phyloP scores from a whole-genome alignment of 352 stramenopile species.

The Globisporangium splendens region DNA sequence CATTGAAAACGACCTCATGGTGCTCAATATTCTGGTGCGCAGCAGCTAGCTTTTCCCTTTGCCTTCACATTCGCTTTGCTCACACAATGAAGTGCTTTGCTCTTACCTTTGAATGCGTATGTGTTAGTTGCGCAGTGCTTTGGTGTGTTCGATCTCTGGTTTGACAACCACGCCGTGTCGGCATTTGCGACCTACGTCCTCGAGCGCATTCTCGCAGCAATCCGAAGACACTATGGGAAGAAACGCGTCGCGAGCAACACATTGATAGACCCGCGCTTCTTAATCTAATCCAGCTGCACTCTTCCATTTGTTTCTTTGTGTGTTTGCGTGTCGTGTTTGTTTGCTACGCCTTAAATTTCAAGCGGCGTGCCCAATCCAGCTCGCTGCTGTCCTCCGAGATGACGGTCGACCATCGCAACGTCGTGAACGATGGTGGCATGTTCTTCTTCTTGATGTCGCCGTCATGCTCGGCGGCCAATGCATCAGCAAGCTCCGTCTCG shows the following conservation, averaged over 20 bases:
- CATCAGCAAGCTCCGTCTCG: constrained; percentile 41
- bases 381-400: constrained; percentile 85
- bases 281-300: constrained; percentile 41
- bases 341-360: constrained; percentile 56
- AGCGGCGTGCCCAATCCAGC: constrained; percentile 68
- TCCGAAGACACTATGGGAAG: constrained; percentile 36
- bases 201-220: constrained; percentile 29
- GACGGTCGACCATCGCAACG: constrained; percentile 73
- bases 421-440: constrained; percentile 50
- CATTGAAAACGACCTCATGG: constrained; percentile 84
- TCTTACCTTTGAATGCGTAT: not conserved
- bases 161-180: constrained; percentile 59
- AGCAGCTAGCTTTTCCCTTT: not conserved
- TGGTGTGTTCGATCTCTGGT: constrained; percentile 60
- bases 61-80: constrained; percentile 1
- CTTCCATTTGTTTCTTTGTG: constrained; percentile 9
- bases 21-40: constrained; percentile 85
- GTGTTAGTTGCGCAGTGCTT: constrained; percentile 42
- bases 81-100: constrained; percentile 3
- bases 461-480: constrained; percentile 12
- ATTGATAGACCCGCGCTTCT: constrained; percentile 63
- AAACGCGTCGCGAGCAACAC: constrained; percentile 51
- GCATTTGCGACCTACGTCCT: constrained; percentile 62
- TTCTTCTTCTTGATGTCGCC: constrained; percentile 1
- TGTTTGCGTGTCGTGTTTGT: not conserved